phyloP scores from a whole-genome alignment of 768 basidiomycete genomes.

The Mrakia blollopis region DNA sequence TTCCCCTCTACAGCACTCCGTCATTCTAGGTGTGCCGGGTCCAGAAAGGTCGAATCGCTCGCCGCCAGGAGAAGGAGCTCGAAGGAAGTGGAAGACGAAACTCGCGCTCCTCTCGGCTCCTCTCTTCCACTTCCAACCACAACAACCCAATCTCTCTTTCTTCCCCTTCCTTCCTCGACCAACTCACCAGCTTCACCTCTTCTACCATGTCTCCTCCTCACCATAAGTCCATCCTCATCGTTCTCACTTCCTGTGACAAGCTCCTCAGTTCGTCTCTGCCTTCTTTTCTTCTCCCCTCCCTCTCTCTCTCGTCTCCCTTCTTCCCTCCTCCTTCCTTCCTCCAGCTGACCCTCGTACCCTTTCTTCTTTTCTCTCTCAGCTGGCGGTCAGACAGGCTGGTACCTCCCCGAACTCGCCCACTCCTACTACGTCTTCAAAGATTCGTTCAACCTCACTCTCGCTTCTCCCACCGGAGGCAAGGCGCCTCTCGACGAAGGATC shows the following conservation, averaged over 20 bases:
- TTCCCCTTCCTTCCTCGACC: not conserved
- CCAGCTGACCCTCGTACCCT: too few relatives aligned
- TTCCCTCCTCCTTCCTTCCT: not conserved
- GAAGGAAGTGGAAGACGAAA: too few relatives aligned
- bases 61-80: too few relatives aligned
- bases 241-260: conserved; percentile 64
- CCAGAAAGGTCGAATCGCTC: too few relatives aligned
- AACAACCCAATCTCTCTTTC: not conserved
- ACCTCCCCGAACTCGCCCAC: conserved; percentile 52
- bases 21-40: too few relatives aligned
- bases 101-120: too few relatives aligned
- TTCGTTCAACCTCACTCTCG: conserved; percentile 54
- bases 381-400: not conserved
- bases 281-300: not conserved
- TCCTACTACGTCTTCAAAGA: conserved; percentile 58
- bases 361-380: not conserved
- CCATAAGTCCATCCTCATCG: conserved; percentile 55
- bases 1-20: too few relatives aligned
- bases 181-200: not conserved
- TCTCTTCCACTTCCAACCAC: not conserved
- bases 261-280: conserved; percentile 43
- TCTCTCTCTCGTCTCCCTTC: not conserved
- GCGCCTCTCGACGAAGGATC: conserved; percentile 59
- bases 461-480: conserved; percentile 54
- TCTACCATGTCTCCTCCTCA: conserved; percentile 7